Evolutionary conservation across 2,329 filamentous ascomycete species (phyloP).

Genomic region (Monascus ruber): DNA sequence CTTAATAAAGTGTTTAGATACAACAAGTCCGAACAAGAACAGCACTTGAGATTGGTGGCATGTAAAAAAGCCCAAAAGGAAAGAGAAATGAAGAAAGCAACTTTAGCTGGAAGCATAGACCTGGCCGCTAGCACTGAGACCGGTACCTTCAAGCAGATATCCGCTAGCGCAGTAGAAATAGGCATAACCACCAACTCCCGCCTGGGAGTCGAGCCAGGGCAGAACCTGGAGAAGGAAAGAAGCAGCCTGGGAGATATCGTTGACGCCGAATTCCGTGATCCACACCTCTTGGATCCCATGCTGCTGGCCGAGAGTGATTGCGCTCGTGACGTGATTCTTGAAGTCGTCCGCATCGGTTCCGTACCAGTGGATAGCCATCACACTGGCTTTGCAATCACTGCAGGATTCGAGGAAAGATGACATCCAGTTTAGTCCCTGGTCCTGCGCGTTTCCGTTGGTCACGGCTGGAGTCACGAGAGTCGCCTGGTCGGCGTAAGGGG

Average conservation of each 20-base stretch:
- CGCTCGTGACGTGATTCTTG: constrained; percentile 25
- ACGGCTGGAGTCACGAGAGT: constrained; percentile 32
- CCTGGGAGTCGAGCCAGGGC: constrained; percentile 29
- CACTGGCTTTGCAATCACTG: constrained; percentile 27
- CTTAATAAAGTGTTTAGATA: no score
- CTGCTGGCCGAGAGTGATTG: constrained; percentile 20
- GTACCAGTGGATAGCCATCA: constrained; percentile 37
- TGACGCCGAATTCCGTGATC: constrained; percentile 36
- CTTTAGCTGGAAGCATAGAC: constrained; percentile 11
- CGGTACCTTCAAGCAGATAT: constrained; percentile 17
- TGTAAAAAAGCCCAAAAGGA: no score
- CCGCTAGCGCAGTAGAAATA: constrained; percentile 30
- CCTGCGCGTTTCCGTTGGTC: constrained; percentile 23
- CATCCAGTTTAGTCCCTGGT: constrained; percentile 31
- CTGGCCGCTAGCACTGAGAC: constrained; percentile 18
- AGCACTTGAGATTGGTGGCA: no score
- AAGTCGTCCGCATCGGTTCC: constrained; percentile 22
- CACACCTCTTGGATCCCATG: constrained; percentile 31
- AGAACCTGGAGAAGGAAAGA: constrained; percentile 28
- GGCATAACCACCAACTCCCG: constrained; percentile 29
- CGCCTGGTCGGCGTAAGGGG: constrained; percentile 23
- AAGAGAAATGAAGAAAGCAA: background rate
- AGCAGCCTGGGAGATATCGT: constrained; percentile 12
- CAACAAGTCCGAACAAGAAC: no score
- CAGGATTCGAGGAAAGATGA: constrained; percentile 28